Evolutionary conservation across 2,329 filamentous ascomycete genomes (phyloP).

Genomic region (Colletotrichum sp.): DNA sequence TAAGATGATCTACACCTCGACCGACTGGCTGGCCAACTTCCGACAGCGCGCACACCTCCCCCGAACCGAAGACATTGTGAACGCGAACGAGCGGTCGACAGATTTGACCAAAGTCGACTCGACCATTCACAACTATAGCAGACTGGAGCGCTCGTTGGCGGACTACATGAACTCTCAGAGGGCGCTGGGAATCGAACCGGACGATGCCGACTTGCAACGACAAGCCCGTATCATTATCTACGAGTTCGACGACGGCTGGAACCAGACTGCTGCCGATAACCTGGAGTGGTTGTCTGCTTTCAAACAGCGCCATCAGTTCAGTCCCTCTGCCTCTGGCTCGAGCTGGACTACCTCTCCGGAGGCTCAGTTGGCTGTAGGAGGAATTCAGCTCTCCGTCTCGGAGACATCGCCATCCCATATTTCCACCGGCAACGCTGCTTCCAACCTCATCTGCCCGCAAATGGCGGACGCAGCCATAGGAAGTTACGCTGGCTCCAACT

Average conservation of each 20-base stretch:
- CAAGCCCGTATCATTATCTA: conserved; percentile 67
- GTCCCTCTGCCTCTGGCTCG: not conserved
- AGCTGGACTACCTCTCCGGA: conserved; percentile 4
- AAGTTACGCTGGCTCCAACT: not conserved
- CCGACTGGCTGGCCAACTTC: conserved; percentile 62
- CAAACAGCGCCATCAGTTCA: conserved; percentile 45
- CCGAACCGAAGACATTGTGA: conserved; percentile 59
- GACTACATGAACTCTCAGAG: conserved; percentile 55
- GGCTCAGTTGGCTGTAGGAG: not conserved
- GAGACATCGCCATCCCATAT: not conserved
- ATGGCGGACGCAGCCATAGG: not conserved
- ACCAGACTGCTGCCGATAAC: conserved; percentile 67
- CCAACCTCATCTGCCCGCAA: not conserved
- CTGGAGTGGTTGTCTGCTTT: conserved; percentile 58
- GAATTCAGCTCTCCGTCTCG: not conserved
- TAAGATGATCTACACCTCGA: conserved; percentile 53
- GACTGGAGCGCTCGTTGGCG: conserved; percentile 60
- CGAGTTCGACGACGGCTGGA: conserved; percentile 67
- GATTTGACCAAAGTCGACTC: conserved; percentile 63
- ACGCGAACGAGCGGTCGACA: conserved; percentile 52
- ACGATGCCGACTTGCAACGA: conserved; percentile 59
- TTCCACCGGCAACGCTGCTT: not conserved
- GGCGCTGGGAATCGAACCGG: conserved; percentile 50
- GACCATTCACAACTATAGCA: conserved; percentile 62
- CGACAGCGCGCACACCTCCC: conserved; percentile 62